Evolutionary conservation across 441 rosid genomes (phyloP), one percentile per base, ranked within the genome.

Genomic region (Arabidopsis hybrid): DNA sequence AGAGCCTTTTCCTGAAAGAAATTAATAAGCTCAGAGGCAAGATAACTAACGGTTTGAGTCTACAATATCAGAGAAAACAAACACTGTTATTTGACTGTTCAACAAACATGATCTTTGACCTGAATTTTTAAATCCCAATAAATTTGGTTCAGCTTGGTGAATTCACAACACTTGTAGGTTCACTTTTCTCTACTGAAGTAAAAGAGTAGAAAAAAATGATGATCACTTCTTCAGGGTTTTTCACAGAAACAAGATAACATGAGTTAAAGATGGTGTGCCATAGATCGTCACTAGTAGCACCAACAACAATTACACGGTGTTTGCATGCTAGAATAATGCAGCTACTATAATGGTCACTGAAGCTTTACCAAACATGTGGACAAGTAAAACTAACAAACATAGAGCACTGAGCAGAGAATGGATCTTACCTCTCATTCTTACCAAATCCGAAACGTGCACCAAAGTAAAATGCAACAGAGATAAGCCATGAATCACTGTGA

Each of bases 401-500:
- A 29, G 29, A 62, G 12, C n/a, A 62, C 6, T 8, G 53, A 69
- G 71, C n/a, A 36, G 16, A 31, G 53, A 65, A 67, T 50, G 69
- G 45, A 40, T 8, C 16, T 50, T 74, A 85, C 86, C 88, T 79
- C 55, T 85, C 86, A 67, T 77, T 73, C 63, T 85, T 85, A 35
- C 85, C 84, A 61, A 85, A 87, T 2, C 86, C 89, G 62, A 85
- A 83, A 60, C 91, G 81, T 40, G 87, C 86, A 69, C 88, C 87
- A 69, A 87, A 87, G 82, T 84, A 87, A 64, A 87, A 87, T 6
- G 91, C 85, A 79, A 85, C 88, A 13, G 86, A 71, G 50, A 84
- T 74, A 66, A 87, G 80, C 91, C 89, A 85, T 1, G 88, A 79
- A 73, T 87, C 88, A 74, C 91, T 87, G 67, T 87, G 91, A 74